Evolutionary conservation across 768 basidiomycete species (phyloP).

Genomic region (Daedaleopsis nitida): DNA sequence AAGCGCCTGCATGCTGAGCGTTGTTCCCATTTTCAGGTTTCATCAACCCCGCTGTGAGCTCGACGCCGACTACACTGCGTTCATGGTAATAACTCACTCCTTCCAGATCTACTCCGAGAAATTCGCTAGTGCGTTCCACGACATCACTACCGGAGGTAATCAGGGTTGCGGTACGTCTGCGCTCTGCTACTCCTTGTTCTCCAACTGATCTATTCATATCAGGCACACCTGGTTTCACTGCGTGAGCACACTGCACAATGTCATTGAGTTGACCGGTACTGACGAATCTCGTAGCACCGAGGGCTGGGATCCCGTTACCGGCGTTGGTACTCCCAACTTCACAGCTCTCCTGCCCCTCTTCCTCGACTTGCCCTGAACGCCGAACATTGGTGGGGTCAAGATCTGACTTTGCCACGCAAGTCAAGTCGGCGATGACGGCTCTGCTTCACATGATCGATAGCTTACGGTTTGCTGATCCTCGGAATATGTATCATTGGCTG

Average conservation of each 20-base stretch:
- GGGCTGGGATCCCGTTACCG: slow-evolving; percentile 31
- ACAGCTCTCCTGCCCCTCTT: slow-evolving; percentile 27
- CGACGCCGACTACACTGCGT: slow-evolving; percentile 15
- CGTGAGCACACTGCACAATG: slow-evolving; percentile 14
- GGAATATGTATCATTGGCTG: neutral
- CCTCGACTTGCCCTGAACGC: slow-evolving; percentile 26
- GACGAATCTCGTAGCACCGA: slow-evolving; percentile 10
- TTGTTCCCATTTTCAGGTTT: slow-evolving; percentile 22
- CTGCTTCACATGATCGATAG: neutral
- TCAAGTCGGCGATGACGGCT: neutral
- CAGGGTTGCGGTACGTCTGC: slow-evolving; percentile 35
- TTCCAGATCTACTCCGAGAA: slow-evolving; percentile 22
- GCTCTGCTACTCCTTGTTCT: neutral
- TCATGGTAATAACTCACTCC: neutral
- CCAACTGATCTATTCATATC: neutral
- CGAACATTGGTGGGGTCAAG: neutral
- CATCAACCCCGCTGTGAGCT: slow-evolving; percentile 64
- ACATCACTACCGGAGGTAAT: slow-evolving; percentile 36
- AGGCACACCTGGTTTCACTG: slow-evolving; percentile 27
- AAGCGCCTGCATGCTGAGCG: neutral
- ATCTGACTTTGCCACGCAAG: neutral
- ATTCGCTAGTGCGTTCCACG: slow-evolving; percentile 29
- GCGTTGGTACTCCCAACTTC: slow-evolving; percentile 33
- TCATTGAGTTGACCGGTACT: neutral
- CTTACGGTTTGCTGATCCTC: neutral